Evolutionary conservation across 192 early-diverging fungal genomes (phyloP).

Genomic region (Coemansia aciculifera): DNA sequence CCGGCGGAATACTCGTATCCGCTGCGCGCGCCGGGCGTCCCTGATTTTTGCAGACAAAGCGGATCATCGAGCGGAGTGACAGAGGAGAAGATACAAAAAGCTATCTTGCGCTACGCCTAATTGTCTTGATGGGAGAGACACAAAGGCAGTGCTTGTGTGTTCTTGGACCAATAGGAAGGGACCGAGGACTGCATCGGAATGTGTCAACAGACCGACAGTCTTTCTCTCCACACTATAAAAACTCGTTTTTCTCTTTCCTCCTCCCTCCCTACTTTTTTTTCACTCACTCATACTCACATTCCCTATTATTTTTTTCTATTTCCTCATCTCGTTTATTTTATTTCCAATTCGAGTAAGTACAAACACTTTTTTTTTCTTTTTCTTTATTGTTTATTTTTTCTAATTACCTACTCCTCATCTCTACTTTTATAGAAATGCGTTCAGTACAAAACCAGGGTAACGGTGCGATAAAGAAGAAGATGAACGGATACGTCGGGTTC

Average conservation of each 20-base stretch:
- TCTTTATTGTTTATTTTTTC: background rate
- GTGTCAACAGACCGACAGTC: background rate
- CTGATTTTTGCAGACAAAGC: background rate
- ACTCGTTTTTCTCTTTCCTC: background rate
- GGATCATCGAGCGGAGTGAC: constrained; percentile 4
- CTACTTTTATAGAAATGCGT: constrained; percentile 14
- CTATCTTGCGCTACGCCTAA: constrained; percentile 22
- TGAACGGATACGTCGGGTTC: constrained; percentile 90
- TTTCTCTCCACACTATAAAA: background rate
- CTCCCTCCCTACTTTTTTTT: background rate
- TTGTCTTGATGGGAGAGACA: background rate
- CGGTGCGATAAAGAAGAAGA: constrained; percentile 55
- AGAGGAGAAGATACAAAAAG: constrained; percentile 22
- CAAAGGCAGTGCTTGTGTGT: background rate
- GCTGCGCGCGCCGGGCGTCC: background rate
- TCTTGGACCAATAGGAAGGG: background rate
- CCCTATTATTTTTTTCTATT: too few relatives aligned
- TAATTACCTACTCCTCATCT: background rate
- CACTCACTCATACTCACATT: background rate
- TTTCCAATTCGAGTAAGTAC: background rate
- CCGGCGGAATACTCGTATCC: constrained; percentile 27
- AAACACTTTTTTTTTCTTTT: background rate
- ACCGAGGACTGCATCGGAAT: background rate
- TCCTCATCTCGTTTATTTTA: background rate
- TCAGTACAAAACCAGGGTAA: constrained; percentile 15